Evolutionary conservation across 2,329 filamentous ascomycete genomes (phyloP).

Genomic region (Epichloe amarillans): DNA sequence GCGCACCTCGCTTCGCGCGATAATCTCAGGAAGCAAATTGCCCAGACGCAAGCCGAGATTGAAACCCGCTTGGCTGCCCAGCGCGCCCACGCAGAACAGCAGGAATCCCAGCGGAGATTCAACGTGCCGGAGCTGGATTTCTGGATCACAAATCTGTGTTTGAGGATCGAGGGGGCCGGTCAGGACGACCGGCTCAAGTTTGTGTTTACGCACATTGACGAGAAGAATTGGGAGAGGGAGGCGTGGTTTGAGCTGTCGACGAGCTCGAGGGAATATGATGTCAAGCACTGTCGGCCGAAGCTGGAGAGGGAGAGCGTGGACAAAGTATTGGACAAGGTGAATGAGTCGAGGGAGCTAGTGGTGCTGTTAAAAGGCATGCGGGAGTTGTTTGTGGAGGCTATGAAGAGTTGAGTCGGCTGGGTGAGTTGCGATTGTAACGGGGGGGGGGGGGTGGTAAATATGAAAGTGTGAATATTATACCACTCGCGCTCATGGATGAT

Average conservation of each 20-base stretch:
- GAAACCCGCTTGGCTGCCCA: slow-evolving; percentile 58
- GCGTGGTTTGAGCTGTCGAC: slow-evolving; percentile 89
- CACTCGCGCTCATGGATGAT: neutral
- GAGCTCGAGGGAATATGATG: slow-evolving; percentile 68
- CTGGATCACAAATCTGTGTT: slow-evolving; percentile 82
- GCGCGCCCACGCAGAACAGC: slow-evolving; percentile 54
- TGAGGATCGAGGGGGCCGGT: slow-evolving; percentile 81
- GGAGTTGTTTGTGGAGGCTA: slow-evolving; percentile 58
- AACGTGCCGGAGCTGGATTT: slow-evolving; percentile 92
- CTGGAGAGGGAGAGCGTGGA: slow-evolving; percentile 68
- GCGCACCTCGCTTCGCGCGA: slow-evolving; percentile 44
- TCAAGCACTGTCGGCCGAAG: slow-evolving; percentile 69
- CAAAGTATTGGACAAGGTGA: slow-evolving; percentile 62
- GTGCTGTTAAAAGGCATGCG: slow-evolving; percentile 71
- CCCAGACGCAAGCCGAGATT: slow-evolving; percentile 56
- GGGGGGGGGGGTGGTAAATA: too few species aligned
- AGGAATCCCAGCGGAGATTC: slow-evolving; percentile 73
- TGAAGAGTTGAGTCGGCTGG: slow-evolving; percentile 29
- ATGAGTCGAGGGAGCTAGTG: slow-evolving; percentile 64
- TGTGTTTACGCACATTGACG: slow-evolving; percentile 74
- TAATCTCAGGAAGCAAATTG: slow-evolving; percentile 45
- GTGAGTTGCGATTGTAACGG: neutral
- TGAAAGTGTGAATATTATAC: neutral
- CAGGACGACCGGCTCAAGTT: slow-evolving; percentile 79
- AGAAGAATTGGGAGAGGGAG: slow-evolving; percentile 77